These are phyloP conservation scores for Naegleria lovaniensis DNA, from an alignment of 208 protist genomes.

Conservation along the genomic window DNA sequence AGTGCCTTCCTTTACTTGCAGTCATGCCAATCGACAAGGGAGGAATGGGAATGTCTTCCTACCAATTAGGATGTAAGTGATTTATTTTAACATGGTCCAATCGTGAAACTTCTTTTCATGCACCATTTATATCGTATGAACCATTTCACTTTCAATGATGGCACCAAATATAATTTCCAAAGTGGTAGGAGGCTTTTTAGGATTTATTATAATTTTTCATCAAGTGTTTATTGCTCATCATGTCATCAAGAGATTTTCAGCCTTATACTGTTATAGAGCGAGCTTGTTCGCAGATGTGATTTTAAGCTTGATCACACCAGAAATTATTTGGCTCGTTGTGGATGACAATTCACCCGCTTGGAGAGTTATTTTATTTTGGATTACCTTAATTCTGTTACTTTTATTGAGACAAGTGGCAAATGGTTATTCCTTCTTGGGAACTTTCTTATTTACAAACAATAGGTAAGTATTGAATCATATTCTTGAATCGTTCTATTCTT, in stretches of 20 bases:
- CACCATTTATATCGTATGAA: too few species aligned
- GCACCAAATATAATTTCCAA: too few species aligned
- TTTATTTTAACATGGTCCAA: too few species aligned
- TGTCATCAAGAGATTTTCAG: background rate
- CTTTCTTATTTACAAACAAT: background rate
- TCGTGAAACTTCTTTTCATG: too few species aligned
- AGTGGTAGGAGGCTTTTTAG: background rate
- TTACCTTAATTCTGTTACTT: background rate
- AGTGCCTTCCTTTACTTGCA: background rate
- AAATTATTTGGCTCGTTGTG: background rate
- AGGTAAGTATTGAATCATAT: too few species aligned
- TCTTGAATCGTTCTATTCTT: too few species aligned
- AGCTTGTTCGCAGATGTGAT: background rate
- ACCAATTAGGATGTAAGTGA: background rate
- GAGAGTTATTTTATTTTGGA: background rate
- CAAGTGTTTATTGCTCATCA: background rate
- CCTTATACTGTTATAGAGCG: background rate
- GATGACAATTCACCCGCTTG: background rate
- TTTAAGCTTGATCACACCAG: background rate
- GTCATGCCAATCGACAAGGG: background rate
- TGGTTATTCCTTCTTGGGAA: background rate
- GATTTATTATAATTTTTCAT: background rate
- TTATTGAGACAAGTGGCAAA: background rate
- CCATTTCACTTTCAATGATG: too few species aligned
- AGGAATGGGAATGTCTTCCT: background rate